phyloP scores from a whole-genome alignment of 495 filamentous ascomycete genomes.

The Aspergillus egyptiacus region DNA sequence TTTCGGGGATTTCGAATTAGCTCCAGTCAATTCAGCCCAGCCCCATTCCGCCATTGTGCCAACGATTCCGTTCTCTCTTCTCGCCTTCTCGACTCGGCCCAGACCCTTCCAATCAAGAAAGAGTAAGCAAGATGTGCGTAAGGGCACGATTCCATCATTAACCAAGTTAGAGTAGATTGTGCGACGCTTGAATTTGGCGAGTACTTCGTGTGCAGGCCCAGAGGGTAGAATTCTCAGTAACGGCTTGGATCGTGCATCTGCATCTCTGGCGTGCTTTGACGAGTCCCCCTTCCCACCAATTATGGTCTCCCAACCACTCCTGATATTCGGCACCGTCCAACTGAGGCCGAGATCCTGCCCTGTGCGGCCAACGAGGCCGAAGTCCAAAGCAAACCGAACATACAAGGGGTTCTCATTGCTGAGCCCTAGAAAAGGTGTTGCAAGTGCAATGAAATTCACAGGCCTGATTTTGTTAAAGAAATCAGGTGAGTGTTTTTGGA shows the following conservation, averaged over 20 bases:
- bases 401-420: constrained; percentile 98
- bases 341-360: constrained; percentile 92
- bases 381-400: constrained; percentile 93
- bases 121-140: constrained; percentile 91
- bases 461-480: constrained; percentile 87
- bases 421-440: constrained; percentile 83
- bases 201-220: constrained; percentile 81
- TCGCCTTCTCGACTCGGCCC: constrained; percentile 87
- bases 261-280: constrained; percentile 56
- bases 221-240: constrained; percentile 85
- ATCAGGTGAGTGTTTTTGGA: constrained; percentile 86
- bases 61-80: constrained; percentile 84
- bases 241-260: constrained; percentile 77
- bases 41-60: constrained; percentile 90
- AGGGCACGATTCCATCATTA: constrained; percentile 94
- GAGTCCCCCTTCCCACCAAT: constrained; percentile 69
- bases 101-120: constrained; percentile 96
- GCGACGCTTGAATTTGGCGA: constrained; percentile 82
- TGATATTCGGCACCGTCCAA: constrained; percentile 81
- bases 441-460: constrained; percentile 89
- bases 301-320: constrained; percentile 82
- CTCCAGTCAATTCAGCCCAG: constrained; percentile 88
- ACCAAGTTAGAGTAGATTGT: constrained; percentile 97
- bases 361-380: constrained; percentile 89
- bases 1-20: constrained; percentile 56